Evolutionary conservation across 345 rosid species (phyloP).

Genomic region (Eucalyptus erythrocorys): DNA sequence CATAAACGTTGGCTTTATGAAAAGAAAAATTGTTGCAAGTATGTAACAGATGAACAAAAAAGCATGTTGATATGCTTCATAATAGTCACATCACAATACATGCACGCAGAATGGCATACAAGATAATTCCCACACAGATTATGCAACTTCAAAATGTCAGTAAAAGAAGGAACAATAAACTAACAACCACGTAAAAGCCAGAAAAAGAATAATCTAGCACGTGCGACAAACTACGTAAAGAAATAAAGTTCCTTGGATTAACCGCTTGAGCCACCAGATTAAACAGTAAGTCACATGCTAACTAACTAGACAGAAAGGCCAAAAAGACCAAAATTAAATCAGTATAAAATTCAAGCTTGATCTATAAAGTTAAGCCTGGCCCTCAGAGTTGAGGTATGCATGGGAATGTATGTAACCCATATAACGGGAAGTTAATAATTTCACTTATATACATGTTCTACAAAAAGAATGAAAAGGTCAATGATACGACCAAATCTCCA

Average conservation of each 20-base stretch:
- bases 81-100: neutral
- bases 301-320: neutral
- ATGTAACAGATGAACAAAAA: neutral
- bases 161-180: neutral
- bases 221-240: neutral
- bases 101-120: neutral
- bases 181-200: neutral
- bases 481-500: neutral
- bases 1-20: neutral
- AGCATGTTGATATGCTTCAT: neutral
- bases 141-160: neutral
- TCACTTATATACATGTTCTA: neutral
- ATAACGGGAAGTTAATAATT: neutral
- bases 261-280: neutral
- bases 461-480: neutral
- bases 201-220: neutral
- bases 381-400: neutral
- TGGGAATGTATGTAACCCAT: neutral
- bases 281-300: neutral
- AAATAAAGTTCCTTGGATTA: neutral
- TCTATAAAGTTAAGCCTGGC: neutral
- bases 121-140: neutral
- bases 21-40: neutral
- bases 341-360: fast-evolving
- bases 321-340: neutral